Conservation (phyloP, 257 asterid genomes). For the Pogostemon cablin region DNA sequence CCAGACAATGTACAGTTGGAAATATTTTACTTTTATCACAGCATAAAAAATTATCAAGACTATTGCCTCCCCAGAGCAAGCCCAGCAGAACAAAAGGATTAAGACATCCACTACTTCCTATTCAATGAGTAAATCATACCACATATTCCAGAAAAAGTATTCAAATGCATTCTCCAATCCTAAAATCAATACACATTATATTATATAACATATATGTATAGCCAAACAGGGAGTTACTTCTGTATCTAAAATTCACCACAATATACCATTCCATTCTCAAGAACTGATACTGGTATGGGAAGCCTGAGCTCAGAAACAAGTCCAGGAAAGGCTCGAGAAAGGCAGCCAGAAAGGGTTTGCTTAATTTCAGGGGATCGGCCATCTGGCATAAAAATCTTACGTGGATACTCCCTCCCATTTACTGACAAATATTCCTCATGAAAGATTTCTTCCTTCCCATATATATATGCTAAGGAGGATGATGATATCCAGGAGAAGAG, state of each 20-base stretch:
- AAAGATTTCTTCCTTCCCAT: constrained; percentile 72
- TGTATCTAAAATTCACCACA: constrained; percentile 4
- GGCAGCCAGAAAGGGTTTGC: constrained; percentile 79
- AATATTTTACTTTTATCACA: background rate
- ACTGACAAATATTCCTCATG: constrained; percentile 68
- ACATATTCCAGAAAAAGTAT: background rate
- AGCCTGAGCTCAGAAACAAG: constrained; percentile 80
- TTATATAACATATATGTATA: too few species aligned
- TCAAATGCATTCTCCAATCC: background rate
- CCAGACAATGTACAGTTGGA: background rate
- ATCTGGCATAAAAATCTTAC: constrained; percentile 55
- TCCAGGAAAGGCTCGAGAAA: constrained; percentile 85
- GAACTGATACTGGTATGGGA: constrained; percentile 69
- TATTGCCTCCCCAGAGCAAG: too few species aligned
- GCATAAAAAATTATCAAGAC: background rate
- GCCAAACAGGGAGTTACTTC: constrained; percentile 5
- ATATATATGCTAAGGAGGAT: constrained; percentile 85
- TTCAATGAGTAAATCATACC: background rate
- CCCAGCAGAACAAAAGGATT: too few species aligned
- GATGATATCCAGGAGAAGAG: constrained; percentile 88
- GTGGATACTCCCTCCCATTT: constrained; percentile 88
- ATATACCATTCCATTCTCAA: constrained; percentile 84
- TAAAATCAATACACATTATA: constrained; percentile 1
- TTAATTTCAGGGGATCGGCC: constrained; percentile 84
- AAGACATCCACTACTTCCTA: background rate